Evolutionary conservation across 176 grass and related monocot species (phyloP).

Genomic region (Zoysia pacifica): DNA sequence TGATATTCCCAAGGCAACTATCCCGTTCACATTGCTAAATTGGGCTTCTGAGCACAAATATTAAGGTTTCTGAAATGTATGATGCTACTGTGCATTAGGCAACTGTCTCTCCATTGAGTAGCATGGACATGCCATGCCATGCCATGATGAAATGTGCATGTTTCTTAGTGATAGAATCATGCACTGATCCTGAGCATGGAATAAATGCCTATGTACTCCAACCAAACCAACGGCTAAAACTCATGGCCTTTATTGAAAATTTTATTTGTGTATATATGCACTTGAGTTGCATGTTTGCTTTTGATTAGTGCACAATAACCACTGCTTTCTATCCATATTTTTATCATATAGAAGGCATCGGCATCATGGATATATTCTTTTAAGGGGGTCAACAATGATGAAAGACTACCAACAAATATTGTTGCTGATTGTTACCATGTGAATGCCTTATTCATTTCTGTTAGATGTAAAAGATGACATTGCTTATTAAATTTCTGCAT

Average conservation of each 20-base stretch:
- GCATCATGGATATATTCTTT: not conserved
- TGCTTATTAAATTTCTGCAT: not conserved
- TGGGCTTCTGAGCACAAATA: constrained; percentile 11
- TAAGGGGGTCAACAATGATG: not conserved
- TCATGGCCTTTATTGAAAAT: constrained; percentile 33
- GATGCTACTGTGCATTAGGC: constrained; percentile 40
- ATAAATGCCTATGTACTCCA: constrained; percentile 41
- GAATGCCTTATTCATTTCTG: not conserved
- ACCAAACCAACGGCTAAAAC: constrained; percentile 18
- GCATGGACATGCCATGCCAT: constrained; percentile 34
- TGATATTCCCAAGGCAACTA: not conserved
- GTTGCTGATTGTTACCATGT: constrained; percentile 4
- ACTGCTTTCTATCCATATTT: constrained; percentile 13
- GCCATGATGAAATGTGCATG: constrained; percentile 31
- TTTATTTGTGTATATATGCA: constrained; percentile 16
- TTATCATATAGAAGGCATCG: not conserved
- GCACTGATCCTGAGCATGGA: constrained; percentile 22
- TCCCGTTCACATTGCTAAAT: constrained; percentile 17
- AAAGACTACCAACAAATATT: not conserved
- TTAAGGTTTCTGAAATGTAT: not conserved
- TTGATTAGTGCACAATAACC: constrained; percentile 2
- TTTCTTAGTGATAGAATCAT: constrained; percentile 41
- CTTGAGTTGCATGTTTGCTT: constrained; percentile 1
- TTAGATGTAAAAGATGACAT: not conserved
- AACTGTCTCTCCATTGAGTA: constrained; percentile 31